phyloP scores from a whole-genome alignment of 1,139 yeast species.

The Suhomyces taliae region DNA sequence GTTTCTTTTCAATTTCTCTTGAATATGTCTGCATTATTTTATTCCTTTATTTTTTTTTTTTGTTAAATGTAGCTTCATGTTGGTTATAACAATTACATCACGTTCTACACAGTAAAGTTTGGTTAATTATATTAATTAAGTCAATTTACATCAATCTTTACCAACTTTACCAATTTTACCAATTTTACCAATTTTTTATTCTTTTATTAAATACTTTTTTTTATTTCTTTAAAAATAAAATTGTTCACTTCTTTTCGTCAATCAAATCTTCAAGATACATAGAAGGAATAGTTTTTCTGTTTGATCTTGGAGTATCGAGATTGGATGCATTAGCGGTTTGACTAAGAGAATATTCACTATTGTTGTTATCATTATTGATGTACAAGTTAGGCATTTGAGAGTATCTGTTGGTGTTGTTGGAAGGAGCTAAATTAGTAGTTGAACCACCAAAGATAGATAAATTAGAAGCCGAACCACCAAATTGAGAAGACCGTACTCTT shows the following conservation, averaged over 20 bases:
- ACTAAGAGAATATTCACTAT: constrained; percentile 35
- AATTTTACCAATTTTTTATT: no score
- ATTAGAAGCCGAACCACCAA: constrained; percentile 24
- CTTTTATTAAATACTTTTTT: no score
- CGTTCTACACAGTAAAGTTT: no score
- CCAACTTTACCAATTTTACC: no score
- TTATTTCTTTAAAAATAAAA: no score
- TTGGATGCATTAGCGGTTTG: neutral
- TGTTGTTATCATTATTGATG: constrained; percentile 34
- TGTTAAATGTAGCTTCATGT: no score
- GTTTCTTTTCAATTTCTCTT: no score
- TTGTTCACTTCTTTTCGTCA: constrained; percentile 23
- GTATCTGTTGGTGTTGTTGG: constrained; percentile 25
- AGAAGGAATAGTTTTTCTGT: constrained; percentile 50
- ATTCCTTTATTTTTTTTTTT: no score
- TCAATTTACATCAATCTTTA: no score
- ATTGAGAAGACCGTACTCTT: constrained; percentile 28
- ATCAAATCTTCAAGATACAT: constrained; percentile 59
- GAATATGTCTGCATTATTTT: no score
- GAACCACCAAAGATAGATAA: constrained; percentile 29
- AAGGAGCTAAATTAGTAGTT: constrained; percentile 27
- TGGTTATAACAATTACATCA: no score
- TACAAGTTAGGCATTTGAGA: constrained; percentile 38
- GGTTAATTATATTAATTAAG: no score
- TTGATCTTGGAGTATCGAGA: constrained; percentile 6